Conservation (phyloP, 768 basidiomycete genomes). For the Cubamyces sp. region DNA sequence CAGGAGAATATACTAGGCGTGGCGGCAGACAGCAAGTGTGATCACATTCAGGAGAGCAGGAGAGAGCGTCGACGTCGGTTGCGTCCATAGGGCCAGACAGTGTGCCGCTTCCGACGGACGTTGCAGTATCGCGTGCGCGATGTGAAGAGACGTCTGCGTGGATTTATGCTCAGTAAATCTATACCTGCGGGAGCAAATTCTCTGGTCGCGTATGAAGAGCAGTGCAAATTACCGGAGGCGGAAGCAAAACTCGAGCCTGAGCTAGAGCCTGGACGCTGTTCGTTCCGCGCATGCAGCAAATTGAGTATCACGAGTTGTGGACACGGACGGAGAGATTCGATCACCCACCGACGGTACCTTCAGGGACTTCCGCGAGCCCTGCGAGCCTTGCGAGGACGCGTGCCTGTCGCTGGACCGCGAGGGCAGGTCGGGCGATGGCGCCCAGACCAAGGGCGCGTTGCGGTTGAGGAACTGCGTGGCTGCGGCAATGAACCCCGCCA, state of each 20-base stretch:
- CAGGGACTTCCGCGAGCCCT: neutral
- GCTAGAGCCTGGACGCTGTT: neutral
- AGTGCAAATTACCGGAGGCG: neutral
- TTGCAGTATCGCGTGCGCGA: too few species aligned
- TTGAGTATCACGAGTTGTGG: too few species aligned
- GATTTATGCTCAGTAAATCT: conserved; percentile 1
- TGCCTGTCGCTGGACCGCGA: neutral
- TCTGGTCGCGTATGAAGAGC: neutral
- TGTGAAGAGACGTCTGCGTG: neutral
- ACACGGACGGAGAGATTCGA: neutral
- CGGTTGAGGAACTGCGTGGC: conserved; percentile 8
- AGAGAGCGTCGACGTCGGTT: neutral
- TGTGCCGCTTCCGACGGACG: neutral
- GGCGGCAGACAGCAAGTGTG: conserved; percentile 15
- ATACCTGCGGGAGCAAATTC: neutral
- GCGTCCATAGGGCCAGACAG: neutral
- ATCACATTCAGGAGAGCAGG: conserved; percentile 9
- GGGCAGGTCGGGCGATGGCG: neutral
- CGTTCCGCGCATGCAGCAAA: too few species aligned
- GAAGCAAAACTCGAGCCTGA: conserved; percentile 1
- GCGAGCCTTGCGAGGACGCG: too few species aligned
- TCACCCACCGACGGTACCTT: neutral
- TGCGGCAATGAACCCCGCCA: conserved; percentile 5
- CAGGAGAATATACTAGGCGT: conserved; percentile 17
- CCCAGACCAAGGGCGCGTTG: neutral